Evolutionary conservation across 306 rosid genomes (phyloP).

Genomic region (Rubus idaeus): DNA sequence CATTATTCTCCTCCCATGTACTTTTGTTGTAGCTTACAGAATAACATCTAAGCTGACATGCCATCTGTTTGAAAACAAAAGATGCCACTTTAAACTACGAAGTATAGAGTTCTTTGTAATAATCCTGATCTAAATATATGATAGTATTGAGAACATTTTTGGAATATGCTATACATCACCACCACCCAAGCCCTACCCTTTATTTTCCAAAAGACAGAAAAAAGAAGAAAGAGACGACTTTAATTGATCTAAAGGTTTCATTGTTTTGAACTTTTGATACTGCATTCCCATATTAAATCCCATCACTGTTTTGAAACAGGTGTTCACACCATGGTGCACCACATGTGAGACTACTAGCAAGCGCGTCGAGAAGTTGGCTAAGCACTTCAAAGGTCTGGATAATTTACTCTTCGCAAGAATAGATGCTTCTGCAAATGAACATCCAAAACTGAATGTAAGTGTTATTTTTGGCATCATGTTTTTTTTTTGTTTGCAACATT

Average conservation of each 20-base stretch:
- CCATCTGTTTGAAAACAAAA: background rate
- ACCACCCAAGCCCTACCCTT: background rate
- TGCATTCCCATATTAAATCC: background rate
- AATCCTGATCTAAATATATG: background rate
- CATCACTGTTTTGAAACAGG: slow-evolving; percentile 48
- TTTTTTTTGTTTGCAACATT: background rate
- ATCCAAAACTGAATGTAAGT: slow-evolving; percentile 79
- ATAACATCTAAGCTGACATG: slow-evolving; percentile 1
- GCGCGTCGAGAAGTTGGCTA: slow-evolving; percentile 83
- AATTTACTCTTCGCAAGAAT: slow-evolving; percentile 62
- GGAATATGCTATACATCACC: background rate
- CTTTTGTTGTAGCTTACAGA: background rate
- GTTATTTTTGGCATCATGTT: background rate
- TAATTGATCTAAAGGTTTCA: background rate
- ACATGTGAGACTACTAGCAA: slow-evolving; percentile 76
- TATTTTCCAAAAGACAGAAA: background rate
- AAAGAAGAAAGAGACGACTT: background rate
- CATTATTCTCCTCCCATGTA: slow-evolving; percentile 15
- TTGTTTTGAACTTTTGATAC: background rate
- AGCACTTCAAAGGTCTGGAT: slow-evolving; percentile 77
- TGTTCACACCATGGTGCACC: slow-evolving; percentile 87
- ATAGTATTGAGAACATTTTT: background rate
- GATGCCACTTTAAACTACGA: background rate
- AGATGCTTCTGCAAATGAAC: slow-evolving; percentile 83
- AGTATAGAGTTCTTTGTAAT: no score